Conservation (phyloP, 306 rosid species). For the Luffa acutangula region DNA sequence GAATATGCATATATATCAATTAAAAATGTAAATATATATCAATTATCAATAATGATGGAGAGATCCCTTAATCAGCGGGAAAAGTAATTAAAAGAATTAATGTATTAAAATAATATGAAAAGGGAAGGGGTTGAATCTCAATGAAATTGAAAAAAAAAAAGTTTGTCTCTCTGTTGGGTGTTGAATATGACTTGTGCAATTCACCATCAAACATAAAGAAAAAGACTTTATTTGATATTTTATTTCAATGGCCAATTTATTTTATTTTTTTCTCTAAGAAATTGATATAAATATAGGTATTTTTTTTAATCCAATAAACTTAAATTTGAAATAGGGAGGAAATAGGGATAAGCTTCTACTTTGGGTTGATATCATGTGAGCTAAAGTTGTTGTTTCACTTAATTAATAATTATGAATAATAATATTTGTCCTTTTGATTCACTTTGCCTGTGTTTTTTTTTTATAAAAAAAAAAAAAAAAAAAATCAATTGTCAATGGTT, state of each 20-base stretch:
- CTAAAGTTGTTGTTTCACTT: not conserved
- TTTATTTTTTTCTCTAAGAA: not conserved
- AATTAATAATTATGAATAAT: not conserved
- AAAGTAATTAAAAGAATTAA: not conserved
- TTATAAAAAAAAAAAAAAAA: too few relatives aligned
- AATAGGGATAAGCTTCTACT: not conserved
- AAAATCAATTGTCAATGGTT: not conserved
- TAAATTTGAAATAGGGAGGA: not conserved
- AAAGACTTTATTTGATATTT: not conserved
- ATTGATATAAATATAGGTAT: not conserved
- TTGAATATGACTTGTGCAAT: constrained; percentile 15
- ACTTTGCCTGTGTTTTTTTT: not conserved
- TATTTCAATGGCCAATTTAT: not conserved
- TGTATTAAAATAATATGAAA: not conserved
- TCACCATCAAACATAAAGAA: constrained; percentile 13
- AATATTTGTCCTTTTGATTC: not conserved
- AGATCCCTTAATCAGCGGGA: constrained; percentile 3
- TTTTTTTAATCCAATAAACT: too few relatives aligned
- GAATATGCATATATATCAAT: not conserved
- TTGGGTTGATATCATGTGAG: not conserved
- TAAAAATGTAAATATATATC: not conserved
- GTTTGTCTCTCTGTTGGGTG: not conserved
- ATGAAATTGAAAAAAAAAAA: not conserved
- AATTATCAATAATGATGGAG: not conserved
- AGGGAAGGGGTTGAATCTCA: not conserved